These are phyloP conservation scores for Dictyostelium purpureum DNA, from an alignment of 78 protist genomes.

Conservation along the genomic window DNA sequence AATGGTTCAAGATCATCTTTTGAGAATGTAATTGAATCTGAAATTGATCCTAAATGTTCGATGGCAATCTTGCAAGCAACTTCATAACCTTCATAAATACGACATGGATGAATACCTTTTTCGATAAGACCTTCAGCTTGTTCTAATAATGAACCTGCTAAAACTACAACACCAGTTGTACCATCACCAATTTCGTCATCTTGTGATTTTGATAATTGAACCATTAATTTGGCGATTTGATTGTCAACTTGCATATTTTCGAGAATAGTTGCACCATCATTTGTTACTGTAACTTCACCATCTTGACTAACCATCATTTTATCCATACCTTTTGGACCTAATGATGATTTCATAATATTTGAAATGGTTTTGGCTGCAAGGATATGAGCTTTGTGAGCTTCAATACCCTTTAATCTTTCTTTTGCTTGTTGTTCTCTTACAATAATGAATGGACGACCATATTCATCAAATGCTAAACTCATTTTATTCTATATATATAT, in stretches of 20 bases:
- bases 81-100: slow-evolving; percentile 83
- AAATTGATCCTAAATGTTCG: slow-evolving; percentile 79
- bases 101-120: slow-evolving; percentile 98
- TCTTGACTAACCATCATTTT: slow-evolving; percentile 98
- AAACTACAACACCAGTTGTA: slow-evolving; percentile 99
- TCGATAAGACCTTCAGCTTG: slow-evolving; percentile 96
- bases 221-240: slow-evolving; percentile 98
- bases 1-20: slow-evolving; percentile 85
- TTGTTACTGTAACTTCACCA: slow-evolving; percentile 98
- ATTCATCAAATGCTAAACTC: slow-evolving; percentile 97
- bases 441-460: slow-evolving; percentile 98
- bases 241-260: slow-evolving; percentile 94
- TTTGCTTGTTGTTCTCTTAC: slow-evolving; percentile 94
- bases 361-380: slow-evolving; percentile 96
- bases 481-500: slow-evolving; percentile 29
- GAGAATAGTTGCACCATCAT: slow-evolving; percentile 99
- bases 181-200: slow-evolving; percentile 99
- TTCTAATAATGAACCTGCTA: slow-evolving; percentile 99
- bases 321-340: slow-evolving; percentile 99
- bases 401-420: slow-evolving; percentile 94
- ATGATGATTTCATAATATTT: slow-evolving; percentile 93
- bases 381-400: slow-evolving; percentile 97
- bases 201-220: slow-evolving; percentile 98
- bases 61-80: slow-evolving; percentile 87
- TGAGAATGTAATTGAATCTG: slow-evolving; percentile 80